phyloP scores from a whole-genome alignment of 139 green algal species.

The Chlorella sorokiniana region DNA sequence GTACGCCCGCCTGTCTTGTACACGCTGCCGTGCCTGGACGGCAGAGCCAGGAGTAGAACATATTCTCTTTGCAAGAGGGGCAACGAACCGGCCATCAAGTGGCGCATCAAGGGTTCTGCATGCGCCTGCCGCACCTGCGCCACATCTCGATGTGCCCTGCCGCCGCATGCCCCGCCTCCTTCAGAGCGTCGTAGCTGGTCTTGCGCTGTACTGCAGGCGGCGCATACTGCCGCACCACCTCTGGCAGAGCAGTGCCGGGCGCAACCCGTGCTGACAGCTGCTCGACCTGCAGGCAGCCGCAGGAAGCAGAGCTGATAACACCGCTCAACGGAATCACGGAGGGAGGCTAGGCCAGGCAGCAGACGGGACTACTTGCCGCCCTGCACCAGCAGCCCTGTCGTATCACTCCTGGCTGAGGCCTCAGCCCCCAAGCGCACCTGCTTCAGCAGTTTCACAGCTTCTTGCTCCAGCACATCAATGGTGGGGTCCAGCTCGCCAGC shows the following conservation, averaged over 20 bases:
- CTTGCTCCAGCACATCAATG: not conserved
- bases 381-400: not conserved
- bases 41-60: too few species aligned
- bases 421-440: not conserved
- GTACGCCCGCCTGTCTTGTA: not conserved
- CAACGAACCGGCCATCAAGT: too few species aligned
- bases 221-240: constrained; percentile 23
- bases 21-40: constrained; percentile 9
- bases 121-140: not conserved
- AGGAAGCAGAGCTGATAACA: not conserved
- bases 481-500: not conserved
- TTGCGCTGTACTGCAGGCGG: not conserved
- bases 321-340: not conserved
- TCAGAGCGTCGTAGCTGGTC: constrained; percentile 38
- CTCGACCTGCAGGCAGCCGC: constrained; percentile 1
- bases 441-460: constrained; percentile 15
- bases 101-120: too few species aligned
- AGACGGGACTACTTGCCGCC: not conserved
- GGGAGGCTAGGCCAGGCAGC: not conserved
- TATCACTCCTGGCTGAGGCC: not conserved
- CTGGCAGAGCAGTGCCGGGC: constrained; percentile 9
- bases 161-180: constrained; percentile 8
- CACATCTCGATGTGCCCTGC: constrained; percentile 19
- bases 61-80: not conserved
- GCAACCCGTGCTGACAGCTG: not conserved